Evolutionary conservation across 371 early-diverging fungal species (phyloP).

Genomic region (Mycotypha africana): DNA sequence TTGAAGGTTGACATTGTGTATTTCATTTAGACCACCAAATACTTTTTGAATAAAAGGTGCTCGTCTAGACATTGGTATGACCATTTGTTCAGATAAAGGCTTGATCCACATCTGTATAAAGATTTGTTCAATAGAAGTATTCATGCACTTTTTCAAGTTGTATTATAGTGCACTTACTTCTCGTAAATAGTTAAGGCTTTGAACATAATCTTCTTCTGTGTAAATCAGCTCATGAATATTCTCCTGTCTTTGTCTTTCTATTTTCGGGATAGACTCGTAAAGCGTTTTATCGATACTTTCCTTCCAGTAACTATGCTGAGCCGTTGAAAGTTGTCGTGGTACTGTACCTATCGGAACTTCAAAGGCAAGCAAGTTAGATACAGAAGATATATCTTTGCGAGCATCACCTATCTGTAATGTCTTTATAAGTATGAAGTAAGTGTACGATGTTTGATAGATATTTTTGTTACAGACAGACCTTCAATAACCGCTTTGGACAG

Average conservation of each 20-base stretch:
- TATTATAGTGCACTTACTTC: slow-evolving; percentile 12
- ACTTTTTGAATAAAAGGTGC: slow-evolving; percentile 70
- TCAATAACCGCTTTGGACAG: slow-evolving; percentile 57
- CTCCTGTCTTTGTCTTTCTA: slow-evolving; percentile 89
- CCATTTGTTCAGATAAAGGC: slow-evolving; percentile 61
- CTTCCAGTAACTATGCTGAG: slow-evolving; percentile 46
- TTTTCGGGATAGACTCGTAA: slow-evolving; percentile 57
- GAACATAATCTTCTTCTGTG: slow-evolving; percentile 87
- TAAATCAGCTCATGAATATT: slow-evolving; percentile 87
- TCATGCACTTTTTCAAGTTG: neutral
- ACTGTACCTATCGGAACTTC: neutral
- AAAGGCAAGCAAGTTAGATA: too few species aligned
- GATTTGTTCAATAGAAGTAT: neutral
- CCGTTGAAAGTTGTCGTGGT: neutral
- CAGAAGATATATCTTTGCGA: too few species aligned
- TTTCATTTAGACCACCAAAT: slow-evolving; percentile 72
- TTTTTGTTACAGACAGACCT: too few species aligned
- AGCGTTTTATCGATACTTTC: slow-evolving; percentile 61
- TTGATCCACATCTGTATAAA: slow-evolving; percentile 65
- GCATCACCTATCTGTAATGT: too few species aligned
- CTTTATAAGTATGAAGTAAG: too few species aligned
- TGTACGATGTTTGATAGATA: too few species aligned
- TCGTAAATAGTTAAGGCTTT: slow-evolving; percentile 53
- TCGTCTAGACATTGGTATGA: slow-evolving; percentile 57
- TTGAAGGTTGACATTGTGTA: slow-evolving; percentile 65